Percentiles rank a stretch among this genome's conserved stretches.
Evolutionary conservation across 2,329 filamentous ascomycete genomes (phyloP).

Genomic region (Sporothrix schenckii): DNA sequence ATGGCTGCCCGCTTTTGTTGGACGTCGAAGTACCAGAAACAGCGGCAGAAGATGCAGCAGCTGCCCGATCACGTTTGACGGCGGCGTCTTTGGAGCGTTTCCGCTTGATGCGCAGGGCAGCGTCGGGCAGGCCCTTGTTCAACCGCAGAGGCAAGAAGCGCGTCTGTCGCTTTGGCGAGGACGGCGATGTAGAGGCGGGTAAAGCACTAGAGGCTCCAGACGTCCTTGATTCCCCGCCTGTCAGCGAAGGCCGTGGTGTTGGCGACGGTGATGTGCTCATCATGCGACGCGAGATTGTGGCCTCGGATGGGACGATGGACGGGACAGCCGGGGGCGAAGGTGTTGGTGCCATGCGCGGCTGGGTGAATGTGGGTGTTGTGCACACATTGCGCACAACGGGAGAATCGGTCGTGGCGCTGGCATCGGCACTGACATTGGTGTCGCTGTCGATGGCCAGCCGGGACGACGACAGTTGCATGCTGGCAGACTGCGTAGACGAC

Average conservation of each 20-base stretch:
- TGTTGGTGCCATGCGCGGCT: constrained; percentile 30
- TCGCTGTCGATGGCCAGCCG: background rate
- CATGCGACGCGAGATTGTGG: background rate
- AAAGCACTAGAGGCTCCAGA: background rate
- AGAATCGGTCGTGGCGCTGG: background rate
- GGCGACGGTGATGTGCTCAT: constrained; percentile 17
- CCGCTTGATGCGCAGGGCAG: constrained; percentile 13
- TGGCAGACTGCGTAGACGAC: background rate
- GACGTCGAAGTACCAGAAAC: no score
- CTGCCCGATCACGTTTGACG: background rate
- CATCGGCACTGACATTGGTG: background rate
- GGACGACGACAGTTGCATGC: background rate
- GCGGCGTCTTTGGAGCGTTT: constrained; percentile 23
- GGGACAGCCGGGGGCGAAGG: background rate
- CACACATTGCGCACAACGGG: background rate
- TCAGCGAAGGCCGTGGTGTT: background rate
- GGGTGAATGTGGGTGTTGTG: constrained; percentile 33
- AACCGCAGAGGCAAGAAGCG: constrained; percentile 27
- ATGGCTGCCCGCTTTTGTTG: background rate
- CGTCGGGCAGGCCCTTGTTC: constrained; percentile 4
- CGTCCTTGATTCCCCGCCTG: background rate
- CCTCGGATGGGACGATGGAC: background rate
- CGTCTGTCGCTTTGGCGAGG: constrained; percentile 12
- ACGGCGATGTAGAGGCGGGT: background rate
- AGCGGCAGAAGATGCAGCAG: no score